phyloP scores from a whole-genome alignment of 768 basidiomycete genomes.

The Crucibulum laeve region DNA sequence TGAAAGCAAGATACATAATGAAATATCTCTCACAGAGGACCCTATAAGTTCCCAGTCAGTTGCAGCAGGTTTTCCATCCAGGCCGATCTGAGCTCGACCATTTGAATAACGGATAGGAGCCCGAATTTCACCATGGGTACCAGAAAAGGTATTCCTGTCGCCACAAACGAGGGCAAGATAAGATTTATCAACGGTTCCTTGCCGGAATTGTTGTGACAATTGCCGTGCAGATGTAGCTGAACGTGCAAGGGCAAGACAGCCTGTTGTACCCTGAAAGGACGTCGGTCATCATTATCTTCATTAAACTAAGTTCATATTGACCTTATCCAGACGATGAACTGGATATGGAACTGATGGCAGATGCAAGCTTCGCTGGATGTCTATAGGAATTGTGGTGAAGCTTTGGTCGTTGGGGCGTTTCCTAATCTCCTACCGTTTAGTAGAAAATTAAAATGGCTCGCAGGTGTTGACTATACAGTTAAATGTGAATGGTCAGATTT shows the following conservation, averaged over 20 bases:
- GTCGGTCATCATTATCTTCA: background rate
- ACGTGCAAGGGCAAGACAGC: conserved; percentile 53
- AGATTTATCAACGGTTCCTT: conserved; percentile 44
- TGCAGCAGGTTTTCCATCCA: conserved; percentile 26
- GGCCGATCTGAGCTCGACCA: conserved; percentile 40
- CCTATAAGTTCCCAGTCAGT: conserved; percentile 59
- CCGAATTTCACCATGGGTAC: conserved; percentile 35
- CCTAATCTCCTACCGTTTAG: background rate
- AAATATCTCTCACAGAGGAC: conserved; percentile 47
- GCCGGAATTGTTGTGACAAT: conserved; percentile 52
- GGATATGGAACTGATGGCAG: conserved; percentile 35
- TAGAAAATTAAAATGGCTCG: no score
- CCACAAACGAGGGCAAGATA: conserved; percentile 65
- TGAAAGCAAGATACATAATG: background rate
- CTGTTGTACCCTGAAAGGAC: conserved; percentile 51
- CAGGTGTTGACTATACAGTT: no score
- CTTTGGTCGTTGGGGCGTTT: background rate
- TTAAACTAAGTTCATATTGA: conserved; percentile 12
- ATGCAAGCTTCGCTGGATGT: conserved; percentile 24
- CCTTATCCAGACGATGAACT: conserved; percentile 70
- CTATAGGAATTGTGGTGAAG: conserved; percentile 3
- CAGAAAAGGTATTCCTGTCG: conserved; percentile 39
- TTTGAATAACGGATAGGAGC: conserved; percentile 35
- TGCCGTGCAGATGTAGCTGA: conserved; percentile 36
- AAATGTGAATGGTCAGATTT: conserved; percentile 5